Base-by-base conservation (phyloP, 495 filamentous ascomycete genomes). In the Collariella sp. region DNA sequence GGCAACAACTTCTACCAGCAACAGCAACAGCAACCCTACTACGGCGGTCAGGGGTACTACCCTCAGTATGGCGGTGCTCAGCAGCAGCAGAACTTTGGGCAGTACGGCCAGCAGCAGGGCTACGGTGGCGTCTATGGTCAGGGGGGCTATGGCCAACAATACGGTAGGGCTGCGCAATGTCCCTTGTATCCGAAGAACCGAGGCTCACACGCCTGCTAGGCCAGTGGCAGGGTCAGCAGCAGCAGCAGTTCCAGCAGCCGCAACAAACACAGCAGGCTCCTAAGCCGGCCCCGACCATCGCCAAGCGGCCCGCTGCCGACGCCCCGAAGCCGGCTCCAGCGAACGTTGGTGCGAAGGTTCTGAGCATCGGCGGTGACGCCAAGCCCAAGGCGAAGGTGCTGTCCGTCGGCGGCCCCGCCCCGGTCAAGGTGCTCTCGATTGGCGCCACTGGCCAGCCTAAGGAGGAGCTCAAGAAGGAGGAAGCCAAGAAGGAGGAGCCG, bases 381-480 rank as follows among this genome's bases (percentile, higher is more conserved):
- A 72, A 73, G 26, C 62, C 77, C 4, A 87, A 84, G 64, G 57
- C 73, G 42, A 91, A 91, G 69, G 83, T 86, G 19, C 70, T 89
- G 36, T 83, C 80, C 19, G 84, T 87, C 41, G 78, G 83, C 34
- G 70, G 74, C 13, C 26, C 42, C 6, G 67, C 82, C 2, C 87
- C 86, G 65, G 78, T 87, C 11, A 79, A 74, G 84, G 55, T 66
- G 16, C 57, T 68, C 24, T 82, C 81, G 10, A 85, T 91, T 53
- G 81, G 83, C 10, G 76, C 68, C 13, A 69, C 75, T 35, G 67
- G 74, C 24, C 69, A 65, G 18, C 23, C 70, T 19, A 63, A 68
- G 54, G 61, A 61, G 43, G 64, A 60, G 18, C 52, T n/a, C n/a
- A n/a, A n/a, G 26, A 63, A 68, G 54, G 61, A 62, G 43, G 64